Conservation (phyloP, 805 yeast genomes). For the Starmera dryadoides region DNA sequence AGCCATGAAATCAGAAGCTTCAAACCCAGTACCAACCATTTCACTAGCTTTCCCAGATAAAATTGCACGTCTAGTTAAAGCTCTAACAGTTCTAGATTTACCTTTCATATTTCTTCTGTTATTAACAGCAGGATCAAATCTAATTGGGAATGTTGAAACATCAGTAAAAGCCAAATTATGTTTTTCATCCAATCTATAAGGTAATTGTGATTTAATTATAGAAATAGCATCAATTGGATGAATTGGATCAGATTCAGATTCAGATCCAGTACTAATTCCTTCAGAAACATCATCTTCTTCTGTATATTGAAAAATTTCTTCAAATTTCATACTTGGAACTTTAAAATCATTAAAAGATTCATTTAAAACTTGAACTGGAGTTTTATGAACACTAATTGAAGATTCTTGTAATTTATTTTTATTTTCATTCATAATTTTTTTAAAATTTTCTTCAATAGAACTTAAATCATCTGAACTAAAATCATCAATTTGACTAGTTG, state of each 20-base stretch:
- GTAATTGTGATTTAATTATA: constrained; percentile 5
- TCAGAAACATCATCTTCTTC: constrained; percentile 8
- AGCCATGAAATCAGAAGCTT: constrained; percentile 12
- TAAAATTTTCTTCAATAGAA: constrained; percentile 20
- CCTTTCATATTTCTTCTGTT: constrained; percentile 2
- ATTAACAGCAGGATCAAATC: constrained; percentile 15
- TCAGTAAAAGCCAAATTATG: constrained; percentile 23
- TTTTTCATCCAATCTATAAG: constrained; percentile 21
- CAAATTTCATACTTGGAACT: constrained; percentile 3
- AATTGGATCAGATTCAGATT: constrained; percentile 2
- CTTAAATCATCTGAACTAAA: constrained; percentile 12
- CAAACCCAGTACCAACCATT: constrained; percentile 23
- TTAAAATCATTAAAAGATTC: not conserved
- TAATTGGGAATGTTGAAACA: constrained; percentile 20
- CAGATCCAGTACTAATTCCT: not conserved
- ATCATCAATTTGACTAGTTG: not conserved
- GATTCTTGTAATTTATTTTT: constrained; percentile 3
- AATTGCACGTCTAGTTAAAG: constrained; percentile 22
- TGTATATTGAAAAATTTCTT: constrained; percentile 14
- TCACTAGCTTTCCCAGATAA: constrained; percentile 20
- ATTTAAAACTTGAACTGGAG: not conserved
- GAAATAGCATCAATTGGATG: no score
- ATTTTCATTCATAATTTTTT: constrained; percentile 19
- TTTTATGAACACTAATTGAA: constrained; percentile 2
- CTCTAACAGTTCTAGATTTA: constrained; percentile 6